Base-by-base conservation (phyloP, 2,329 filamentous ascomycete species). In the Scytalidium lignicola region DNA sequence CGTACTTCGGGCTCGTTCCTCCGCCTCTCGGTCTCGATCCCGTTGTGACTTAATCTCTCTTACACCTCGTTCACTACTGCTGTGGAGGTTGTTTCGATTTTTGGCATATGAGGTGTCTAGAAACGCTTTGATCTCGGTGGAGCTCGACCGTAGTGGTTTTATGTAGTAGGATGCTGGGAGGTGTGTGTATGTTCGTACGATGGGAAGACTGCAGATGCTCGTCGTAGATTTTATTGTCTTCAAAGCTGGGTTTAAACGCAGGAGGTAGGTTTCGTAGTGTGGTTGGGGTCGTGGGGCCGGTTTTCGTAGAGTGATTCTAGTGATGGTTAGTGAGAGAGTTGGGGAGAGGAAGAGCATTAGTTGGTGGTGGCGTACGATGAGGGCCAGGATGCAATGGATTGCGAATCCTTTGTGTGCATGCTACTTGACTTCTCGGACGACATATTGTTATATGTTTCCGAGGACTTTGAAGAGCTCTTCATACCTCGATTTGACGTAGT, bases 231-330 rank as follows among this genome's bases (percentile, higher is more conserved):
- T 40, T 12, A 52, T 37, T 9, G 21, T 44, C 22, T 46, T 47
- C n/a, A 43, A 50, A 8, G 49, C 21, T 17, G 37, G 43, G 12
- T 52, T 54, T 28, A 39, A 26, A 43, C 52, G 48, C 3, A 56
- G 51, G 47, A 53, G 26, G 48, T 49, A 56, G 43, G 46, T 46
- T 37, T 54, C 54, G 43, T 46, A 41, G 26, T 51, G 39, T 43
- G 21, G 45, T 15, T 15, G 23, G 19, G 12, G 48, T 45, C 32
- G 28, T 23, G 23, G 15, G 41, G 12, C 21, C 41, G 47, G 37
- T 15, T 45, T 21, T 41, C n/a, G 32, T n/a, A 37, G 32, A n/a
- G 32, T 37, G 32, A 37, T 37, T 26, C 18, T n/a, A 1, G 13
- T 19, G 43, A 26, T n/a, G 29, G 29, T 37, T 23, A 15, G 13